Base-by-base conservation (phyloP, 2,329 filamentous ascomycete species). In the Fusarium coffeatum region DNA sequence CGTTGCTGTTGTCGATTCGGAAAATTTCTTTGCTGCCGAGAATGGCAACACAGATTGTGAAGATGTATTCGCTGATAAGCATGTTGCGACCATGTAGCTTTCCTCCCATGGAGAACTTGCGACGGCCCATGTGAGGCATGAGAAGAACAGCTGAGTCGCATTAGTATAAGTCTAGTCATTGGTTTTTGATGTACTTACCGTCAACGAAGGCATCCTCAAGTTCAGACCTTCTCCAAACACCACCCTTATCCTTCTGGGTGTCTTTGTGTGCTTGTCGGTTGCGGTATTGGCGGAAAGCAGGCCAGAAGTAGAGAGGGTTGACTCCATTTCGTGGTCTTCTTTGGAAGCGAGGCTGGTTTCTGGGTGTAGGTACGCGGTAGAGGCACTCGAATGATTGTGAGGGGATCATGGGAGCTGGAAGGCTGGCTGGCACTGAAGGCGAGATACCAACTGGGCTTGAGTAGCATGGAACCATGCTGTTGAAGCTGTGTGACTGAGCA, bases 1-100 rank as follows among this genome's bases (percentile, higher is more conserved):
- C 80, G 59, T 81, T 81, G 75, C 80, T 81, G 66, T 82, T 82
- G 65, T 82, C 80, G 72, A 82, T 81, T 53, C 80, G 77, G 63
- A 82, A 82, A 64, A 82, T 82, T 69, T 82, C 80, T 61, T 82
- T 82, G 77, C 79, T 81, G 12, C 80, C 80, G 5, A 82, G 76
- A 11, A 82, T 34, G 6, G 77, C 78, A 55, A 82, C 73, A 46
- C 80, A 81, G 56, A 82, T 78, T 53, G 78, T 76, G 59, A 81
- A 91, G 46, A 92, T 84, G 78, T 91, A 92, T 78, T 90, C 88
- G 74, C 85, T 87, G 73, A 92, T 91, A 59, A 92, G 83, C 85
- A 91, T 90, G 79, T 92, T 92, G 50, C 90, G 87, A 7, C 90
- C 89, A 71, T 89, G 88, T 41, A 87, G 86, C 76, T 89, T 87